Evolutionary conservation across 306 rosid genomes (phyloP).

Genomic region (Carpinus viminea): DNA sequence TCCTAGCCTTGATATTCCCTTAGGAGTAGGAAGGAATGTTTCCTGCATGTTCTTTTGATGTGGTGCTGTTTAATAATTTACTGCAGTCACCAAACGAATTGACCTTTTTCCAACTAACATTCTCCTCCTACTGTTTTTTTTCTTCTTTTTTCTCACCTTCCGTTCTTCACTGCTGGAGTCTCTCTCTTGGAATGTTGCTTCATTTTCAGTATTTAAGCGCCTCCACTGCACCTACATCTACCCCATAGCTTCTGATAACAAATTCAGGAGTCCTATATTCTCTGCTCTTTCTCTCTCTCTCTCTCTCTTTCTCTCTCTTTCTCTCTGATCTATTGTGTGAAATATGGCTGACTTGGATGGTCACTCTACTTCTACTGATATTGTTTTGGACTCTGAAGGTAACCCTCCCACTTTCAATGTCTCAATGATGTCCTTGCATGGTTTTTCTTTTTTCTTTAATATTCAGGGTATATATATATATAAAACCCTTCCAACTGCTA

Average conservation of each 20-base stretch:
- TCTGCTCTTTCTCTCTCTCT: background rate
- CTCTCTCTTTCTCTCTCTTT: background rate
- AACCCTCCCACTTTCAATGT: background rate
- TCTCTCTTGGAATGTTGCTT: background rate
- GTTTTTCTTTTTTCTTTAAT: background rate
- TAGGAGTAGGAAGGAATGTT: background rate
- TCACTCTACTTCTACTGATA: background rate
- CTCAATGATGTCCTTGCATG: background rate
- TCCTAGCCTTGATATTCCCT: background rate
- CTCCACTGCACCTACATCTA: background rate
- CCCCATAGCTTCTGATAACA: background rate
- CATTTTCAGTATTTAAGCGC: background rate
- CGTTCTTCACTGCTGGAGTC: background rate
- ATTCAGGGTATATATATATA: background rate
- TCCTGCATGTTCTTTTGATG: background rate
- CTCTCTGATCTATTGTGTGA: background rate
- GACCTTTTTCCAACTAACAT: conserved; percentile 5
- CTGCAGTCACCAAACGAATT: background rate
- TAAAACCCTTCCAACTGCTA: background rate
- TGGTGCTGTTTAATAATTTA: background rate
- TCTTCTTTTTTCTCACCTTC: background rate
- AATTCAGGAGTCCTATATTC: background rate
- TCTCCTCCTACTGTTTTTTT: background rate
- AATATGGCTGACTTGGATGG: conserved; percentile 5
- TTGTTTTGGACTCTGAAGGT: conserved; percentile 1